phyloP scores from a whole-genome alignment of 2,329 filamentous ascomycete genomes.

The Ophiostoma populinum region DNA sequence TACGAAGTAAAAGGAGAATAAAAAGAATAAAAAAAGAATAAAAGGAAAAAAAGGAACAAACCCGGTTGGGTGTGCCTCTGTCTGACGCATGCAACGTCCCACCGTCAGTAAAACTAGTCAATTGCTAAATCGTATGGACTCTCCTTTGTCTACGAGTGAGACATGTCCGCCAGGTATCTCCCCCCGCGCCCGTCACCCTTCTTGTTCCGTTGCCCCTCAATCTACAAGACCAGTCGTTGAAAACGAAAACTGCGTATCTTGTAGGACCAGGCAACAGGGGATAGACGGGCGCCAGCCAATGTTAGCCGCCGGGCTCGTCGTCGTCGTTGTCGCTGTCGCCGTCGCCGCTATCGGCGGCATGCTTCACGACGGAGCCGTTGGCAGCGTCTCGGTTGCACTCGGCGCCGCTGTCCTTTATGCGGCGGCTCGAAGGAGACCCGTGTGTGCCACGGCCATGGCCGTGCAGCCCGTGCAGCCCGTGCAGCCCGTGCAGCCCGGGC shows the following conservation, averaged over 20 bases:
- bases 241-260: slow-evolving; percentile 13
- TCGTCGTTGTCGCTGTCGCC: slow-evolving; percentile 38
- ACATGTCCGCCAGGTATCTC: too few species aligned
- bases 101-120: too few species aligned
- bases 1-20: too few species aligned
- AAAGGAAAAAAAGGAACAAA: too few species aligned
- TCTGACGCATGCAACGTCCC: too few species aligned
- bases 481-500: not conserved
- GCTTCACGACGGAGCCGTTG: not conserved
- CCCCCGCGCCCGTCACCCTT: slow-evolving; percentile 39
- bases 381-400: slow-evolving; percentile 16
- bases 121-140: too few species aligned
- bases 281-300: slow-evolving; percentile 40
- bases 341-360: not conserved
- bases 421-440: too few species aligned
- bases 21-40: too few species aligned
- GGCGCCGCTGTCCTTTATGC: slow-evolving; percentile 7
- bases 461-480: not conserved
- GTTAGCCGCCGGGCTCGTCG: slow-evolving; percentile 47
- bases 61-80: too few species aligned
- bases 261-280: slow-evolving; percentile 50
- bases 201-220: slow-evolving; percentile 44
- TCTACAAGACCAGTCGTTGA: slow-evolving; percentile 21
- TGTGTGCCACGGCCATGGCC: not conserved
- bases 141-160: too few species aligned